Base-by-base conservation (phyloP, 805 yeast species). In the Yarrowia hollandica region DNA sequence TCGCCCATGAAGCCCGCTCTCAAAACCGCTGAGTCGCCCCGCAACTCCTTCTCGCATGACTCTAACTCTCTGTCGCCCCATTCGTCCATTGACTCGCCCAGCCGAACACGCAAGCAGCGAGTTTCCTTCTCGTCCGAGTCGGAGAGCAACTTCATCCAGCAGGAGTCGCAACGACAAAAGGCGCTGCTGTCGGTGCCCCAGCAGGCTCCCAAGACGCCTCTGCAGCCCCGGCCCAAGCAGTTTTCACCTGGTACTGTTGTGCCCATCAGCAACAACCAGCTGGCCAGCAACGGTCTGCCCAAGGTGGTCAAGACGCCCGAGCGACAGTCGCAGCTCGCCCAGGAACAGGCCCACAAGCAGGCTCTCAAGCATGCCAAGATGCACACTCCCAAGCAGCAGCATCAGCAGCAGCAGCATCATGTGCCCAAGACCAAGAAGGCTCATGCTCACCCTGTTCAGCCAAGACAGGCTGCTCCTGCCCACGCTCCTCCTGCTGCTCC, bases 1-100 rank as follows among this genome's bases (percentile, higher is more conserved):
- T 68, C 72, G 21, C 74, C 74, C 16, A 67, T 67, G 38, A 68
- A 70, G 25, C 68, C 74, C 0, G 73, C 74, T 5, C 60, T 71
- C 52, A 65, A 67, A 31, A 66, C 64, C 22, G 33, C 61, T 8
- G 44, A 48, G 58, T 26, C 33, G 57, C 16, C 56, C 63, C 16
- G 57, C 55, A 11, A 48, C 61, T 35, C 61, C 50, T 12, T 64
- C 64, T 18, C 52, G 4, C 34, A 28, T 34, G 55, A 58, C 26
- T 8, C 23, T 22, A 39, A 56, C 37, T 60, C 39, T 15, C 44
- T 26, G 23, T 38, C 50, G 12, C 42, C 58, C 2, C 31, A 33
- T 16, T 60, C 28, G 54, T 31, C 55, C 4, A 21, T 31, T 11
- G 62, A 34, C 59, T 61, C 28, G 50, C 63, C 31, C 42, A 48